A percentile compares a stretch with the other conserved stretches of the same genome.
phyloP scores from a whole-genome alignment of 2,329 filamentous ascomycete genomes.

The Anthostomella pinea region DNA sequence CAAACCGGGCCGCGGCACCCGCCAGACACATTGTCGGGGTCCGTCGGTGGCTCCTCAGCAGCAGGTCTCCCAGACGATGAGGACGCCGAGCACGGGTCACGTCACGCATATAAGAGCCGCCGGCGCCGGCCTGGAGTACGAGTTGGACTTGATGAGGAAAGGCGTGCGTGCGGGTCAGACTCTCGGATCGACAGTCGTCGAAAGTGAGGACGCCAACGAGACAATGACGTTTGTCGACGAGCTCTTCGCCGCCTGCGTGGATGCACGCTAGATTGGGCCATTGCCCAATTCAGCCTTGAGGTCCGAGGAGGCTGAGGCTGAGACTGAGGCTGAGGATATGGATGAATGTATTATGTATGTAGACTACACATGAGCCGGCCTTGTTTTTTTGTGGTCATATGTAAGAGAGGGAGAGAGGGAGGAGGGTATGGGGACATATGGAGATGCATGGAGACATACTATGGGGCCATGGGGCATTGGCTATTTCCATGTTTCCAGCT shows the following conservation, averaged over 20 bases:
- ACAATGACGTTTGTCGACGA: constrained; percentile 31
- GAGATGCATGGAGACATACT: background rate
- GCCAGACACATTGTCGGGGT: constrained; percentile 6
- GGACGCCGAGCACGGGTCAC: too few relatives aligned
- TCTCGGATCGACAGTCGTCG: constrained; percentile 30
- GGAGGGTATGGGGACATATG: background rate
- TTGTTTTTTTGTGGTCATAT: background rate
- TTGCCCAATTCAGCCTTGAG: background rate
- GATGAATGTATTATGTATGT: background rate
- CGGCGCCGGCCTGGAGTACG: too few relatives aligned
- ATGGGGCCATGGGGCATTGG: background rate
- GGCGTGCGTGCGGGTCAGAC: constrained; percentile 10
- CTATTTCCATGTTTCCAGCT: background rate
- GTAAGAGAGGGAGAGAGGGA: background rate
- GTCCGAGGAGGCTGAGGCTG: background rate
- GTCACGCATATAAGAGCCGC: too few relatives aligned
- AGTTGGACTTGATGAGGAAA: constrained; percentile 17
- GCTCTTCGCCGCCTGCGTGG: constrained; percentile 27
- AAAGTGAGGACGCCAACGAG: constrained; percentile 35
- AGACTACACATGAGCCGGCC: background rate
- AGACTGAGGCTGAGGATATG: background rate
- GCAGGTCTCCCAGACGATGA: too few relatives aligned
- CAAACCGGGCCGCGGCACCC: background rate
- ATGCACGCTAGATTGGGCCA: constrained; percentile 13
- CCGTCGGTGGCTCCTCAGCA: too few relatives aligned